Evolutionary conservation across 805 yeast genomes (phyloP).

Genomic region (Cyberlindnera veronae): DNA sequence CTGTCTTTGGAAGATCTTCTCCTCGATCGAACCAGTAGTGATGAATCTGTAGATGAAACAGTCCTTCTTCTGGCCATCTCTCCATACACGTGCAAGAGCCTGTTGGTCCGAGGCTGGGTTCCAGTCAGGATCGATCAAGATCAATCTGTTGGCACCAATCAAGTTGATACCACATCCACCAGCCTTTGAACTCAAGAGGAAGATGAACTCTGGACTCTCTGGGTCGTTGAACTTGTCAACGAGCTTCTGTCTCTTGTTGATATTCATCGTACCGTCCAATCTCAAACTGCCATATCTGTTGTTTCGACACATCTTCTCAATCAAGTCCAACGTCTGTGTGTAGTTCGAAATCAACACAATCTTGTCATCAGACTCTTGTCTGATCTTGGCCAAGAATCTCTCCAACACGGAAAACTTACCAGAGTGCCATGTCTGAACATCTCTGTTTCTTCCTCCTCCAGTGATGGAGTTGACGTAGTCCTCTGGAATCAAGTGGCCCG

Average conservation of each 20-base stretch:
- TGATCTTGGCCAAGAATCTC: conserved; percentile 75
- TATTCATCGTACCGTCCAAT: conserved; percentile 89
- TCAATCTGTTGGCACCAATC: conserved; percentile 91
- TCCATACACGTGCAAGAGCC: conserved; percentile 96
- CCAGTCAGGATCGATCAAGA: conserved; percentile 93
- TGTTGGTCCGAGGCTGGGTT: conserved; percentile 98
- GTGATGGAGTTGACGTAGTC: conserved; percentile 51
- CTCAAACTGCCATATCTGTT: conserved; percentile 74
- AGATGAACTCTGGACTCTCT: conserved; percentile 80
- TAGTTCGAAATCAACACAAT: conserved; percentile 93
- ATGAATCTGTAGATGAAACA: conserved; percentile 94
- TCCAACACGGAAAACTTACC: conserved; percentile 86
- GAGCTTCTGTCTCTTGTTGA: conserved; percentile 86
- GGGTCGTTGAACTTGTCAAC: conserved; percentile 93
- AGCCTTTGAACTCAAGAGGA: conserved; percentile 88
- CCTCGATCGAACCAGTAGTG: conserved; percentile 93
- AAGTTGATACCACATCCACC: conserved; percentile 98
- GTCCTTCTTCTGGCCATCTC: conserved; percentile 97
- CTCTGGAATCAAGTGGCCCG: conserved; percentile 63
- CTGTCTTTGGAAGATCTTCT: conserved; percentile 93
- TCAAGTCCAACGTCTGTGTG: conserved; percentile 88
- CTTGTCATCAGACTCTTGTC: conserved; percentile 84
- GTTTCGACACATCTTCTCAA: conserved; percentile 79
- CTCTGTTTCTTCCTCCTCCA: conserved; percentile 58
- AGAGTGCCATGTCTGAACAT: conserved; percentile 75